phyloP scores from a whole-genome alignment of 108 stramenopile species.

The Cylindrotheca fusiformis region DNA sequence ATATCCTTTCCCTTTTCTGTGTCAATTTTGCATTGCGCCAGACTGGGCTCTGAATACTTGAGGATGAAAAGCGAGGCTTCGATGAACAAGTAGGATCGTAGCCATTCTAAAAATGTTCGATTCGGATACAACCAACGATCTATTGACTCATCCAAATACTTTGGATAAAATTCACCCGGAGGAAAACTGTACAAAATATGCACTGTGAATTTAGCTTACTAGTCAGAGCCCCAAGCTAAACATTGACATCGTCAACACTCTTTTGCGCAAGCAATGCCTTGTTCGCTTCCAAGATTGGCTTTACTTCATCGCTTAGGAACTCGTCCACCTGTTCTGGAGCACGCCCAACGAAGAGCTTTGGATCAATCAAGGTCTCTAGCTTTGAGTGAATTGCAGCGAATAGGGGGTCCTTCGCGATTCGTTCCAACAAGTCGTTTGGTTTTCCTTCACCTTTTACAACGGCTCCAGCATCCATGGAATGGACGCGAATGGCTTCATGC shows the following conservation, averaged over 20 bases:
- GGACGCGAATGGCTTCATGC: slow-evolving; percentile 96
- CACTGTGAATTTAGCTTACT: too few relatives aligned
- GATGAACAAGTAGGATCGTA: too few relatives aligned
- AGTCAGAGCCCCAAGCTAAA: too few relatives aligned
- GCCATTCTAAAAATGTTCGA: too few relatives aligned
- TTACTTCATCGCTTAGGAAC: slow-evolving; percentile 87
- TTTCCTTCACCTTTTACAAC: slow-evolving; percentile 98
- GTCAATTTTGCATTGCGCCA: slow-evolving; percentile 31
- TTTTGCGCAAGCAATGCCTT: slow-evolving; percentile 66
- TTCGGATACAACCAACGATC: too few relatives aligned
- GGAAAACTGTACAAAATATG: too few relatives aligned
- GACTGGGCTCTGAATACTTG: slow-evolving; percentile 39
- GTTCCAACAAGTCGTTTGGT: slow-evolving; percentile 95
- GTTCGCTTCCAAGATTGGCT: slow-evolving; percentile 85
- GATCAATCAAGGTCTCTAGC: slow-evolving; percentile 89
- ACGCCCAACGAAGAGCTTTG: slow-evolving; percentile 91
- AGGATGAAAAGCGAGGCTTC: slow-evolving; percentile 39
- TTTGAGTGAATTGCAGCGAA: slow-evolving; percentile 90
- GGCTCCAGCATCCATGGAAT: slow-evolving; percentile 97
- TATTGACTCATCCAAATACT: too few relatives aligned
- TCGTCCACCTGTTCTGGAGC: slow-evolving; percentile 95
- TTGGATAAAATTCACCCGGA: too few relatives aligned
- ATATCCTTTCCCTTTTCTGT: slow-evolving; percentile 24
- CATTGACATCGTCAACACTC: slow-evolving; percentile 92
- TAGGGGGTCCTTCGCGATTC: slow-evolving; percentile 85